Percentiles rank a stretch among this genome's conserved stretches.
Conservation (phyloP, 2,329 filamentous ascomycete genomes). For the Sclerotinia nivalis region DNA sequence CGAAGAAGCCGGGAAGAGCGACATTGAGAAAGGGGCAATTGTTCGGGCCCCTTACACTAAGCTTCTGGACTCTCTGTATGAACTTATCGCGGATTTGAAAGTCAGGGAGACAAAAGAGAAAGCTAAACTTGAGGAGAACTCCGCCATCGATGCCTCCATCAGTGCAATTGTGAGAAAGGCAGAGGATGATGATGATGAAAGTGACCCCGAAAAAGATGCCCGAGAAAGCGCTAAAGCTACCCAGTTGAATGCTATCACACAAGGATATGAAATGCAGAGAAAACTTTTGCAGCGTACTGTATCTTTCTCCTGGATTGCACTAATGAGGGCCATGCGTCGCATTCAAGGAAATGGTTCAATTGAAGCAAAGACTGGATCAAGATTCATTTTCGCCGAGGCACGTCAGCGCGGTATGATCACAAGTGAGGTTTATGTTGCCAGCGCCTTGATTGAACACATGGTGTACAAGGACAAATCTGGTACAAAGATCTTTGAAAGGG, state of each 20-base stretch:
- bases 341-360: constrained; percentile 77
- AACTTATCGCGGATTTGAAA: constrained; percentile 72
- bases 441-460: constrained; percentile 89
- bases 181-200: constrained; percentile 52
- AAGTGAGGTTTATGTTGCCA: constrained; percentile 92
- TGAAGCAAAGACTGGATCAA: constrained; percentile 59
- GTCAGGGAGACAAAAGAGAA: constrained; percentile 61
- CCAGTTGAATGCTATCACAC: constrained; percentile 61
- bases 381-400: constrained; percentile 87
- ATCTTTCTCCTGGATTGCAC: constrained; percentile 90
- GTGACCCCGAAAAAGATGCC: constrained; percentile 40
- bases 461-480: constrained; percentile 94
- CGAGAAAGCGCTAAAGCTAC: constrained; percentile 56
- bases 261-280: constrained; percentile 71
- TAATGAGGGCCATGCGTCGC: constrained; percentile 91
- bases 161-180: constrained; percentile 48
- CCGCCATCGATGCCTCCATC: constrained; percentile 39
- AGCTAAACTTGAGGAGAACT: constrained; percentile 55
- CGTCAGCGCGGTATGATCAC: constrained; percentile 83
- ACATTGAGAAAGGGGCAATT: constrained; percentile 60
- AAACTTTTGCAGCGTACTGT: constrained; percentile 79
- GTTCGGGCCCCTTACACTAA: constrained; percentile 80
- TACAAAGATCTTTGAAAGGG: constrained; percentile 93
- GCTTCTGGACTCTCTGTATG: constrained; percentile 84
- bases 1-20: constrained; percentile 73